phyloP scores from a whole-genome alignment of 2,329 filamentous ascomycete genomes.

The Oidium heveae region DNA sequence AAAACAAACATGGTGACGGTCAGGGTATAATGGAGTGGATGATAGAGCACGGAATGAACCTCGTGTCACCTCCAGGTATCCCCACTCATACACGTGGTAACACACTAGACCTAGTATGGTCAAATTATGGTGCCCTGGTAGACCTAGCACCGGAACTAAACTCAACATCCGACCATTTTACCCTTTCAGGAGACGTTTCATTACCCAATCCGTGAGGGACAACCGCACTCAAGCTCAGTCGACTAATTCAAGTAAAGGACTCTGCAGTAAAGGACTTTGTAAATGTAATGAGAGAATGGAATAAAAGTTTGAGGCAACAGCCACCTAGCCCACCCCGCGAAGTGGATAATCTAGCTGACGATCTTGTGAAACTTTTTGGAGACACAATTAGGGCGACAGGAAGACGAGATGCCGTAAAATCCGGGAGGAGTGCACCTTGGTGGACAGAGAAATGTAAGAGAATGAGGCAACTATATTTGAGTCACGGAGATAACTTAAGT shows the following conservation, averaged over 20 bases:
- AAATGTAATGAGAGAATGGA: background rate
- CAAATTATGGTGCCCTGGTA: background rate
- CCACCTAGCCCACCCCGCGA: background rate
- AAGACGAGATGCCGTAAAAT: background rate
- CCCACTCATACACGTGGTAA: background rate
- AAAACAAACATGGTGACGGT: background rate
- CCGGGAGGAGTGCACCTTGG: background rate
- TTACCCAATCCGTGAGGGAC: background rate
- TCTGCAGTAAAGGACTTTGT: background rate
- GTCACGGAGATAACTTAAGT: too few species aligned
- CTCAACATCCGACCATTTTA: background rate
- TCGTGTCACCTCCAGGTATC: background rate
- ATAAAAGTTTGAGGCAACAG: background rate
- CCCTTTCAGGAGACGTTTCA: background rate
- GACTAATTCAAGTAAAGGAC: background rate
- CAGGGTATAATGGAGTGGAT: background rate
- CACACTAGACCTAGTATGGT: background rate
- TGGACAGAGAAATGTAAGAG: background rate
- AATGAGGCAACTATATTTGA: background rate
- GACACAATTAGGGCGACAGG: background rate
- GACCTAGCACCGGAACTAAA: background rate
- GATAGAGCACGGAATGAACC: background rate
- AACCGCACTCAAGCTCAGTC: background rate
- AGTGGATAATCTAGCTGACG: background rate
- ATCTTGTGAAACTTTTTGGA: background rate